A percentile compares a stretch with the other conserved stretches of the same genome.
Conservation (phyloP, 768 basidiomycete species). For the Leccinum subgranulosum region DNA sequence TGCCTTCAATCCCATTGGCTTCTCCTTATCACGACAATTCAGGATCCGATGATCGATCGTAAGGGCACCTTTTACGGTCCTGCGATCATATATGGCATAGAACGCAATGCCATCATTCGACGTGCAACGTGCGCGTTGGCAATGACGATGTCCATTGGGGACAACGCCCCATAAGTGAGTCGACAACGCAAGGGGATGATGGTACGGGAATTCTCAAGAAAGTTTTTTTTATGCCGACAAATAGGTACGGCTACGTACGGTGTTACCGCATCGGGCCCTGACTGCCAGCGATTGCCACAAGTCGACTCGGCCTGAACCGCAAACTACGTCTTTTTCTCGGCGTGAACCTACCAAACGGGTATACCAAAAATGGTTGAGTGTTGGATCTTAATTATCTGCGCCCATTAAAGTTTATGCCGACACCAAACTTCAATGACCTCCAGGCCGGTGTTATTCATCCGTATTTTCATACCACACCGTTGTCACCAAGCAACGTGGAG, state of each 20-base stretch:
- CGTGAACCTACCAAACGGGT: background rate
- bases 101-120: background rate
- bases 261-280: slow-evolving; percentile 11
- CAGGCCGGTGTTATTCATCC: slow-evolving; percentile 6
- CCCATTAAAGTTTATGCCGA: background rate
- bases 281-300: slow-evolving; percentile 1
- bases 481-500: slow-evolving; percentile 7
- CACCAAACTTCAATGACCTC: background rate
- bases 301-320: background rate
- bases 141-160: background rate
- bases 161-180: slow-evolving; percentile 21
- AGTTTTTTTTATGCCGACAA: slow-evolving; percentile 15
- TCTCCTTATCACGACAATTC: background rate
- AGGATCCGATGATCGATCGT: background rate
- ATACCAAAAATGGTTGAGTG: background rate
- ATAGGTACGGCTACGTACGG: slow-evolving; percentile 19
- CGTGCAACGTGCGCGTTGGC: background rate
- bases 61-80: background rate
- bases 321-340: background rate
- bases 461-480: slow-evolving; percentile 12
- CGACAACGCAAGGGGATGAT: slow-evolving; percentile 15
- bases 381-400: slow-evolving; percentile 2
- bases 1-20: slow-evolving; percentile 7
- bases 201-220: slow-evolving; percentile 20
- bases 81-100: background rate